A percentile compares a stretch with the other conserved stretches of the same genome.
These are phyloP conservation scores for Nakazawaea peltata DNA, from an alignment of 805 yeast species.

Conservation along the genomic window DNA sequence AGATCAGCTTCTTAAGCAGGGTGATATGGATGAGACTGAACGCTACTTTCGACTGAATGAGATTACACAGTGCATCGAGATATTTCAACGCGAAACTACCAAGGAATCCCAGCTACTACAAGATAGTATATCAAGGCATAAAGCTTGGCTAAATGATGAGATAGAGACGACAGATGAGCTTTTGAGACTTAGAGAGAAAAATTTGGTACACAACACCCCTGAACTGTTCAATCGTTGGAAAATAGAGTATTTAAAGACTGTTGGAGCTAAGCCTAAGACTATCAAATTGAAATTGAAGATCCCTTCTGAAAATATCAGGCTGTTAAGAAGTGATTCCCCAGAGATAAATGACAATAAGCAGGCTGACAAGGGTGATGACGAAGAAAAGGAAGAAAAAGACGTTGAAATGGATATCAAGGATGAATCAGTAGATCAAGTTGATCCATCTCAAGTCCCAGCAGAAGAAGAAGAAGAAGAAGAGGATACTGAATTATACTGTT, in stretches of 20 bases:
- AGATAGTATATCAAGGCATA: slow-evolving; percentile 16
- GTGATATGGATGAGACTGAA: too few species aligned
- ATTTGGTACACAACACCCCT: slow-evolving; percentile 14
- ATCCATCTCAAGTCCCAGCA: neutral
- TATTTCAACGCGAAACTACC: slow-evolving; percentile 15
- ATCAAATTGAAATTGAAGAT: neutral
- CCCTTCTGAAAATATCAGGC: too few species aligned
- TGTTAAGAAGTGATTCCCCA: too few species aligned
- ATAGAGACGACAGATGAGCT: slow-evolving; percentile 15
- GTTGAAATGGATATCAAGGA: too few species aligned
- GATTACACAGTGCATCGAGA: too few species aligned
- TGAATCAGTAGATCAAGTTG: too few species aligned
- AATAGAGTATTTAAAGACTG: slow-evolving; percentile 9
- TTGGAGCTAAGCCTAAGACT: neutral
- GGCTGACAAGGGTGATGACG: too few species aligned
- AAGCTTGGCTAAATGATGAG: slow-evolving; percentile 17
- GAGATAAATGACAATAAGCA: too few species aligned
- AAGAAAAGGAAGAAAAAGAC: too few species aligned
- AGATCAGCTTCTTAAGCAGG: too few species aligned
- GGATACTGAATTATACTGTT: slow-evolving; percentile 29
- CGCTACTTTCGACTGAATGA: too few species aligned
- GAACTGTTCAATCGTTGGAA: slow-evolving; percentile 18
- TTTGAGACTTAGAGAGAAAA: slow-evolving; percentile 10
- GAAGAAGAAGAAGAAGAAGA: neutral
- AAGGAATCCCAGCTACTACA: slow-evolving; percentile 19